Percentiles rank a stretch among this genome's conserved stretches.
These are phyloP conservation scores for Fusarium siculi DNA, from an alignment of 2,329 filamentous ascomycete genomes.

Conservation along the genomic window DNA sequence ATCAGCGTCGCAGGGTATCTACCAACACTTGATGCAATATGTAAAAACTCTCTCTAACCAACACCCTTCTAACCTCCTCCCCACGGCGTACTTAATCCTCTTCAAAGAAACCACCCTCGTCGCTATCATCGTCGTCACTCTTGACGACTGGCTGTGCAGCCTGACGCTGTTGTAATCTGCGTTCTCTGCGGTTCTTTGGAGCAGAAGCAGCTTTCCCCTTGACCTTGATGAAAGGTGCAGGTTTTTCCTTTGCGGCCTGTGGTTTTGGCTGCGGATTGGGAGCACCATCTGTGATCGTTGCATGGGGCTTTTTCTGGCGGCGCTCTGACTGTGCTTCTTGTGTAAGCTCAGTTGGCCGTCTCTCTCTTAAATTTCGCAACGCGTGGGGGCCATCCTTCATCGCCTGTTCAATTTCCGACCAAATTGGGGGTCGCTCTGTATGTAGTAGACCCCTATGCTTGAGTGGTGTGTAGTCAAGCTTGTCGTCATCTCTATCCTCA, in stretches of 20 bases:
- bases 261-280: slow-evolving; percentile 35
- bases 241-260: slow-evolving; percentile 28
- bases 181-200: slow-evolving; percentile 51
- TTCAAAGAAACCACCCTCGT: slow-evolving; percentile 70
- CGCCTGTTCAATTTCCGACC: slow-evolving; percentile 72
- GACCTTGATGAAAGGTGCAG: slow-evolving; percentile 22
- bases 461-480: slow-evolving; percentile 44
- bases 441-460: slow-evolving; percentile 57
- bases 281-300: slow-evolving; percentile 33
- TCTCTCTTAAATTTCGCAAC: slow-evolving; percentile 66
- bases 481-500: slow-evolving; percentile 49
- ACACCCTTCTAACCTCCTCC: neutral
- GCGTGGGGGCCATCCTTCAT: slow-evolving; percentile 65
- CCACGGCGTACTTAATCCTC: slow-evolving; percentile 8
- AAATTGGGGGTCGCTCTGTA: slow-evolving; percentile 69
- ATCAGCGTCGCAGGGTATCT: slow-evolving; percentile 30
- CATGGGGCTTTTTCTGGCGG: slow-evolving; percentile 28
- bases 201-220: slow-evolving; percentile 42
- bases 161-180: slow-evolving; percentile 50
- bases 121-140: slow-evolving; percentile 60
- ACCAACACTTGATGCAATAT: slow-evolving; percentile 32
- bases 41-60: slow-evolving; percentile 13
- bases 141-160: slow-evolving; percentile 46
- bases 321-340: slow-evolving; percentile 23
- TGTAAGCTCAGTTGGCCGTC: slow-evolving; percentile 47